A percentile compares a stretch with the other conserved stretches of the same genome.
Evolutionary conservation across 345 rosid genomes (phyloP).

Genomic region (Arabidopsis suecica): DNA sequence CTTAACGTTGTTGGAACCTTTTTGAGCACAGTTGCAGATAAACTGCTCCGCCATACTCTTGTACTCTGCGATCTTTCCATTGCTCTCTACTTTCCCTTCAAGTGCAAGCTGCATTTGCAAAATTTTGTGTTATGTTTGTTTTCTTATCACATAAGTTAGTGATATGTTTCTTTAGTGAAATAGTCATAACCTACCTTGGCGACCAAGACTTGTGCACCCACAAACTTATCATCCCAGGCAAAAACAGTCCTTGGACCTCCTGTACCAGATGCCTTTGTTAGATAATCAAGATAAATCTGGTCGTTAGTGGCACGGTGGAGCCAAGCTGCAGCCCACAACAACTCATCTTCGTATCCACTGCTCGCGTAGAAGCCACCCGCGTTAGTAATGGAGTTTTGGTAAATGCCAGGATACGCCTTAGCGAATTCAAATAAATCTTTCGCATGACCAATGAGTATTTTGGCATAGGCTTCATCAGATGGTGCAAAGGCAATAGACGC

Average conservation of each 20-base stretch:
- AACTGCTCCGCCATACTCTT: slow-evolving; percentile 89
- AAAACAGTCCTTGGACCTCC: slow-evolving; percentile 74
- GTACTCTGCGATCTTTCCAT: slow-evolving; percentile 59
- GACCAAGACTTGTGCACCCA: slow-evolving; percentile 85
- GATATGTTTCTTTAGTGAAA: not conserved
- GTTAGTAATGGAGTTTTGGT: slow-evolving; percentile 46
- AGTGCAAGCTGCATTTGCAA: slow-evolving; percentile 61
- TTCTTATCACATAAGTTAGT: not conserved
- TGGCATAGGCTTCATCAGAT: slow-evolving; percentile 45
- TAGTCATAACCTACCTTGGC: slow-evolving; percentile 61
- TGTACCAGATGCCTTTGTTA: slow-evolving; percentile 61
- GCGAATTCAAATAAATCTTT: slow-evolving; percentile 59
- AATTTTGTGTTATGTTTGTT: not conserved
- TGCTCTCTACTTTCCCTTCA: slow-evolving; percentile 47
- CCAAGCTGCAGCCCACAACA: slow-evolving; percentile 98
- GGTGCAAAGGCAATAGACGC: slow-evolving; percentile 60
- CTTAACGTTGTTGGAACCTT: slow-evolving; percentile 57
- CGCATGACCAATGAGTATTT: slow-evolving; percentile 57
- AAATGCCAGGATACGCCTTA: slow-evolving; percentile 41
- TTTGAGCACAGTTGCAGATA: slow-evolving; percentile 84
- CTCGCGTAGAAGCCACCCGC: slow-evolving; percentile 55
- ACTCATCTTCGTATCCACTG: slow-evolving; percentile 71
- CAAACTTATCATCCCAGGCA: slow-evolving; percentile 93
- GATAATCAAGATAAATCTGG: slow-evolving; percentile 64
- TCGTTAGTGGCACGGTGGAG: slow-evolving; percentile 78